Base-by-base conservation (phyloP, 2,329 filamentous ascomycete species). In the Diaporthe longicolla region DNA sequence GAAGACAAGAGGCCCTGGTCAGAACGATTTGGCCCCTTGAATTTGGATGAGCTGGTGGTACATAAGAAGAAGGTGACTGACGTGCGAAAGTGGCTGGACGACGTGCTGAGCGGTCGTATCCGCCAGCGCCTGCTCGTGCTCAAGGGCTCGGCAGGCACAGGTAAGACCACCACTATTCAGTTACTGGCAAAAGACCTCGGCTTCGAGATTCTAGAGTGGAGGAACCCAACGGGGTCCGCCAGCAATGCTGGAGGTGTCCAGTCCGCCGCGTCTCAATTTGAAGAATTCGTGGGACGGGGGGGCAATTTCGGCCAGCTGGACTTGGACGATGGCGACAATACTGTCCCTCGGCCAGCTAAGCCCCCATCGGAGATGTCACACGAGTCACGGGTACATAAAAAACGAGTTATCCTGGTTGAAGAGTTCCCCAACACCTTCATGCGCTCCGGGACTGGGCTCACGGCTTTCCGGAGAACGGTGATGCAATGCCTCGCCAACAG, bases 51-150 rank as follows among this genome's bases (percentile, higher is more conserved):
- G 83, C 86, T 99, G 59, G 96, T 93, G 0, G 96, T 99, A 24
- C 95, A 99, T 82, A 98, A 97, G 85, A 97, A 91, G 79, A 99
- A 99, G 82, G 94, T 98, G 8, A 85, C 90, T 2, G 95, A 98
- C 83, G 95, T 98, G 59, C 90, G 92, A 74, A 88, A 85, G 74
- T 98, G 97, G 95, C 85, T 99, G 45, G 90, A 93, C 57, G 90
- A 92, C 79, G 94, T 95, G 24, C 89, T 95, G 76, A 82, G 83
- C 35, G 93, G 94, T 21, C 86, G 86, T 50, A 83, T 89, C 82
- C 87, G 89, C 74, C 91, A 97, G 85, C 90, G 93, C 75, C 81
- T 98, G 73, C 88, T 98, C 73, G 87, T 99, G 37, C 86, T 99
- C 57, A 98, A 97, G 82, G 97, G 97, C 15, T 92, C 95, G 45